Evolutionary conservation across 257 asterid species (phyloP).

Genomic region (Fraxinus pennsylvanica): DNA sequence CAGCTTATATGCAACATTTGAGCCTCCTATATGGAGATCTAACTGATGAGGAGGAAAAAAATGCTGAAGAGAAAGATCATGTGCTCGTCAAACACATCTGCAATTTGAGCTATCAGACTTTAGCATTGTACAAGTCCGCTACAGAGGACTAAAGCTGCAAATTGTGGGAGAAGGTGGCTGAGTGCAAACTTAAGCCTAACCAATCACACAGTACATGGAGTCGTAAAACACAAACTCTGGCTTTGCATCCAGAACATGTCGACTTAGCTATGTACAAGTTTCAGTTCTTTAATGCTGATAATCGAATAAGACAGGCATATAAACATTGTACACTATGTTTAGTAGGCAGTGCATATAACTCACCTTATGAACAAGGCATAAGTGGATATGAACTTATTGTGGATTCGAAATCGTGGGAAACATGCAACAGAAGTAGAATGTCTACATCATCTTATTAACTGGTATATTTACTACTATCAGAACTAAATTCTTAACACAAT

Average conservation of each 20-base stretch:
- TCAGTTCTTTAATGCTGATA: background rate
- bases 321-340: background rate
- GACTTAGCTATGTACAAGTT: too few species aligned
- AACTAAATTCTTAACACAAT: background rate
- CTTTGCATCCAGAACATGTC: too few species aligned
- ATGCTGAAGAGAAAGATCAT: constrained; percentile 66
- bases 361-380: background rate
- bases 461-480: background rate
- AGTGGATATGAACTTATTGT: background rate
- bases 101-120: constrained; percentile 54
- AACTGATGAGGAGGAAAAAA: constrained; percentile 68
- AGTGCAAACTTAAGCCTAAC: constrained; percentile 41
- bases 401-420: background rate
- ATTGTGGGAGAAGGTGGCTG: constrained; percentile 90
- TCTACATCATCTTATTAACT: background rate
- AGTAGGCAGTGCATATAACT: background rate
- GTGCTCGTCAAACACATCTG: constrained; percentile 56
- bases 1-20: constrained; percentile 97
- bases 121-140: constrained; percentile 74
- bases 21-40: constrained; percentile 80
- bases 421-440: background rate
- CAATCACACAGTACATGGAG: background rate
- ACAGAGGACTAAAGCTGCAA: constrained; percentile 73
- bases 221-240: background rate
- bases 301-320: background rate